phyloP scores from a whole-genome alignment of 169 alveolate genomes.

The Plasmodium knowlesi region DNA sequence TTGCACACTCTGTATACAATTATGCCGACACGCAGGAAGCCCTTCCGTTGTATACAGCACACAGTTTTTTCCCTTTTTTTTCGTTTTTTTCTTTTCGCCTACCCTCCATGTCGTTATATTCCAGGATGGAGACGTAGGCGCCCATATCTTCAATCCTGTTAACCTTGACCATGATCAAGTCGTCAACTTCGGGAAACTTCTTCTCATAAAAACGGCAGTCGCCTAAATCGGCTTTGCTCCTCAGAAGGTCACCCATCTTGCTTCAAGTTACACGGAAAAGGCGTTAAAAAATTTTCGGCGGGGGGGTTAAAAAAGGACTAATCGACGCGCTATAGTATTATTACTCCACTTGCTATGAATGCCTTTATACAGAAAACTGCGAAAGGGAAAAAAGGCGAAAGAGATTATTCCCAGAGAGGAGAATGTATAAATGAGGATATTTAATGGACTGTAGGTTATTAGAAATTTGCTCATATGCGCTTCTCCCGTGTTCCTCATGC shows the following conservation, averaged over 20 bases:
- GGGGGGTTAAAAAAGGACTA: not conserved
- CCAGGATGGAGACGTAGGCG: constrained; percentile 97
- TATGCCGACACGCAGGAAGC: not conserved
- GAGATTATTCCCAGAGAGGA: not conserved
- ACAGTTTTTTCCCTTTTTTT: not conserved
- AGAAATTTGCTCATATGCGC: not conserved
- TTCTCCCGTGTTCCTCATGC: not conserved
- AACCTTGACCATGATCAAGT: constrained; percentile 94
- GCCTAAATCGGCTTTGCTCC: constrained; percentile 82
- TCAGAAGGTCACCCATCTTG: constrained; percentile 47
- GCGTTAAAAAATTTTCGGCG: not conserved
- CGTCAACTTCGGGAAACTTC: constrained; percentile 94
- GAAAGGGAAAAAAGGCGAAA: not conserved
- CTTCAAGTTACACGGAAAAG: not conserved
- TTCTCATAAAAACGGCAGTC: constrained; percentile 95
- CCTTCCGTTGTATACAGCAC: not conserved
- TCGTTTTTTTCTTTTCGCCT: not conserved
- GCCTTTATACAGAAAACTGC: not conserved
- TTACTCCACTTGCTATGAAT: not conserved
- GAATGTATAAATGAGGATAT: not conserved
- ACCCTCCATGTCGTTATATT: constrained; percentile 97
- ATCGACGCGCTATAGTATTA: not conserved
- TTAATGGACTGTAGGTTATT: not conserved
- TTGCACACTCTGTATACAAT: no score
- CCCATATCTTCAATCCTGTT: constrained; percentile 95